Evolutionary conservation across 2,329 filamentous ascomycete genomes (phyloP).

Genomic region (Stachybotrys chlorohalonatus): DNA sequence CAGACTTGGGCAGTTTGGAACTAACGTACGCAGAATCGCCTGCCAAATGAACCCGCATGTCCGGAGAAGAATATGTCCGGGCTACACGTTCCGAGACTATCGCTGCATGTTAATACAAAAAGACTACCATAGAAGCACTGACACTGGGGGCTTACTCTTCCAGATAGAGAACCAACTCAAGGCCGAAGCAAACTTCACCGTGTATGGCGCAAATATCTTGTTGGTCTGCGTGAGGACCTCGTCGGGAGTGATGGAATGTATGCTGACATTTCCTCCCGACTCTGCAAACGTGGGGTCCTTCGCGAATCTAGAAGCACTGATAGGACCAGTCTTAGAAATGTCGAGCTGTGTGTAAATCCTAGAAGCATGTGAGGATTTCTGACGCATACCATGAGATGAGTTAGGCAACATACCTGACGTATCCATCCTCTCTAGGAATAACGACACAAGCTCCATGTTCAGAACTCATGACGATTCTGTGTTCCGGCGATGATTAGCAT

Average conservation of each 20-base stretch:
- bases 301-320: slow-evolving; percentile 11
- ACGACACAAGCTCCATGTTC: slow-evolving; percentile 21
- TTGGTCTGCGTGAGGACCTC: slow-evolving; percentile 23
- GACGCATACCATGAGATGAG: not conserved
- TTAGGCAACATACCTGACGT: slow-evolving; percentile 11
- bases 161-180: slow-evolving; percentile 26
- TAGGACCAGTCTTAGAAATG: slow-evolving; percentile 11
- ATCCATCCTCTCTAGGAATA: slow-evolving; percentile 22
- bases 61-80: slow-evolving; percentile 16
- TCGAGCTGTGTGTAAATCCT: slow-evolving; percentile 21
- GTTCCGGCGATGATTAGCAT: not conserved
- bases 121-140: not conserved
- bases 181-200: slow-evolving; percentile 17
- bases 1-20: not conserved
- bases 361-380: not conserved
- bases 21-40: slow-evolving; percentile 20
- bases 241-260: slow-evolving; percentile 22
- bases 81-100: slow-evolving; percentile 23
- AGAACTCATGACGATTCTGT: slow-evolving; percentile 12
- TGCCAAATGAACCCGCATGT: slow-evolving; percentile 19
- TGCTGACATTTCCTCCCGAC: slow-evolving; percentile 16
- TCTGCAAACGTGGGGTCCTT: slow-evolving; percentile 14
- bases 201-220: slow-evolving; percentile 22
- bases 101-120: not conserved
- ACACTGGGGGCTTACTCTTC: slow-evolving; percentile 11